These are phyloP conservation scores for Arabis hirsuta DNA, from an alignment of 345 rosid species.

Conservation along the genomic window DNA sequence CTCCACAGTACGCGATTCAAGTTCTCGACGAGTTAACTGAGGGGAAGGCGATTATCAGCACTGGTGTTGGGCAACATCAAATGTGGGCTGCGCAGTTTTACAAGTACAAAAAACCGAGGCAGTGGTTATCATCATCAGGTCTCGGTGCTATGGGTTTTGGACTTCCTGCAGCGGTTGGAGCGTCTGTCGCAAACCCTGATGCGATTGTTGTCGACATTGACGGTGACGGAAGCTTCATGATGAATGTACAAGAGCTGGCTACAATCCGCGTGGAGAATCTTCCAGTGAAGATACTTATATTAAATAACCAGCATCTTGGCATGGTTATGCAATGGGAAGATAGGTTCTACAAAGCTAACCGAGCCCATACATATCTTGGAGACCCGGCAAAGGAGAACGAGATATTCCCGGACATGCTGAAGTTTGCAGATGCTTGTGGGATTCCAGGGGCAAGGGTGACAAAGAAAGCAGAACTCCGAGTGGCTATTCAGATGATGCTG, in stretches of 20 bases:
- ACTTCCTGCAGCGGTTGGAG: conserved; percentile 96
- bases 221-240: conserved; percentile 96
- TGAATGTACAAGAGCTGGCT: conserved; percentile 96
- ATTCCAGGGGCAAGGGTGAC: conserved; percentile 86
- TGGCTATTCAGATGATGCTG: conserved; percentile 82
- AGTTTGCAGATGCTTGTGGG: conserved; percentile 86
- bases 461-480: conserved; percentile 62
- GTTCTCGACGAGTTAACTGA: conserved; percentile 83
- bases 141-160: conserved; percentile 99
- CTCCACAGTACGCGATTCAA: conserved; percentile 91
- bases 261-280: conserved; percentile 85
- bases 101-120: conserved; percentile 85
- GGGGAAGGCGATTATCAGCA: conserved; percentile 85
- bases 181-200: conserved; percentile 88
- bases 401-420: conserved; percentile 83
- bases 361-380: conserved; percentile 91
- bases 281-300: conserved; percentile 74
- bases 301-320: conserved; percentile 96
- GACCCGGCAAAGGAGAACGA: conserved; percentile 72
- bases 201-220: conserved; percentile 90
- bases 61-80: conserved; percentile 99
- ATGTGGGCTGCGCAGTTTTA: conserved; percentile 99
- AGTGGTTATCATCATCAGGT: conserved; percentile 91
- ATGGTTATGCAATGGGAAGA: conserved; percentile 99
- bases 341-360: conserved; percentile 86